Percentiles rank a stretch among this genome's conserved stretches.
Conservation (phyloP, 1,284 basidiomycete species). For the Dichomitus squalens region DNA sequence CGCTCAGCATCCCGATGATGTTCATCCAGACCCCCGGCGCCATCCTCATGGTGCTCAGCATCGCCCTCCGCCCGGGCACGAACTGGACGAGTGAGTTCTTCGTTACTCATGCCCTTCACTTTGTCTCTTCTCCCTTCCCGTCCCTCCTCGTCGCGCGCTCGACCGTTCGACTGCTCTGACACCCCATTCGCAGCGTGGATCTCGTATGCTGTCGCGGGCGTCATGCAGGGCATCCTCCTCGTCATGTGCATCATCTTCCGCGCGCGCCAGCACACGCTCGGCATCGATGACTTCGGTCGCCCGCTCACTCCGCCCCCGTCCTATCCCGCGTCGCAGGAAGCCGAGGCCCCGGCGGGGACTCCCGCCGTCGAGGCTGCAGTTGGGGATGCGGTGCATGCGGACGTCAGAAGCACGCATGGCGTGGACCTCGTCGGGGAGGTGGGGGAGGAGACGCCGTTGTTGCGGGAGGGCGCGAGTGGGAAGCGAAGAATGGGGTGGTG, state of each 20-base stretch:
- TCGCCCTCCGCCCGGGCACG: conserved; percentile 75
- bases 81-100: conserved; percentile 82
- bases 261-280: conserved; percentile 69
- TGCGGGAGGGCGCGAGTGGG: conserved; percentile 14
- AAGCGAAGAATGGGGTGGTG: conserved; percentile 10
- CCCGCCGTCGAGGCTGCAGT: conserved; percentile 27
- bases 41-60: conserved; percentile 84
- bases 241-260: conserved; percentile 84
- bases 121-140: background rate
- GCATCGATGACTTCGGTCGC: conserved; percentile 93
- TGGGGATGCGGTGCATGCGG: no score
- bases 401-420: background rate
- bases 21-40: conserved; percentile 92
- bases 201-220: conserved; percentile 83
- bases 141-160: no score
- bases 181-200: conserved; percentile 64
- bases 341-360: conserved; percentile 13
- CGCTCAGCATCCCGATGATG: conserved; percentile 95
- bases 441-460: conserved; percentile 27
- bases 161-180: no score
- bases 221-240: conserved; percentile 85
- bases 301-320: conserved; percentile 41
- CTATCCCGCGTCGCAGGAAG: conserved; percentile 15
- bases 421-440: conserved; percentile 19
- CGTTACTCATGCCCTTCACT: no score